Percentiles rank a stretch among this genome's conserved stretches.
These are phyloP conservation scores for Agrocybe praecox DNA, from an alignment of 768 basidiomycete genomes.

Conservation along the genomic window DNA sequence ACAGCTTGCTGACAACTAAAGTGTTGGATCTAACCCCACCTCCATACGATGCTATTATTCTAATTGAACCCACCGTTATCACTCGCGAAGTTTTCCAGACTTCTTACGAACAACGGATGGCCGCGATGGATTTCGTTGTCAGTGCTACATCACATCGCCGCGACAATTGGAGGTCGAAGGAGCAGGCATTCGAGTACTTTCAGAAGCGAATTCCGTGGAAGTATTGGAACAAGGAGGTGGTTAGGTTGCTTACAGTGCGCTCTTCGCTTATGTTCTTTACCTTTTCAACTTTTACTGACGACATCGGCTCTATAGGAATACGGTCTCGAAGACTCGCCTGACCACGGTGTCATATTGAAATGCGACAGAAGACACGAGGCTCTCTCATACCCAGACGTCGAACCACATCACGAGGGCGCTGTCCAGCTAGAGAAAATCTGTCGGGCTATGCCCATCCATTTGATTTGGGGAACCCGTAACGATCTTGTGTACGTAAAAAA, in stretches of 20 bases:
- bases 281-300: not conserved
- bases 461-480: conserved; percentile 48
- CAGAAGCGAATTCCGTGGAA: conserved; percentile 47
- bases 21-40: conserved; percentile 22
- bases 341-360: conserved; percentile 38
- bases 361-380: conserved; percentile 49
- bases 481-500: conserved; percentile 42
- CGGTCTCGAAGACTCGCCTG: conserved; percentile 30
- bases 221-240: conserved; percentile 43
- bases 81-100: conserved; percentile 37
- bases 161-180: conserved; percentile 40
- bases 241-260: conserved; percentile 41
- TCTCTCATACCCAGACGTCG: conserved; percentile 42
- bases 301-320: conserved; percentile 28
- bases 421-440: conserved; percentile 34
- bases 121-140: conserved; percentile 38
- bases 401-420: conserved; percentile 45
- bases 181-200: conserved; percentile 45
- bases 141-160: conserved; percentile 36
- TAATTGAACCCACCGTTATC: conserved; percentile 48
- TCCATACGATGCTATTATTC: conserved; percentile 39
- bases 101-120: conserved; percentile 38
- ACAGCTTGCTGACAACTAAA: conserved; percentile 41
- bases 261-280: conserved; percentile 2
- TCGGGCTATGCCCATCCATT: conserved; percentile 39